These are phyloP conservation scores for Suillus subluteus DNA, from an alignment of 768 basidiomycete species.

Conservation along the genomic window DNA sequence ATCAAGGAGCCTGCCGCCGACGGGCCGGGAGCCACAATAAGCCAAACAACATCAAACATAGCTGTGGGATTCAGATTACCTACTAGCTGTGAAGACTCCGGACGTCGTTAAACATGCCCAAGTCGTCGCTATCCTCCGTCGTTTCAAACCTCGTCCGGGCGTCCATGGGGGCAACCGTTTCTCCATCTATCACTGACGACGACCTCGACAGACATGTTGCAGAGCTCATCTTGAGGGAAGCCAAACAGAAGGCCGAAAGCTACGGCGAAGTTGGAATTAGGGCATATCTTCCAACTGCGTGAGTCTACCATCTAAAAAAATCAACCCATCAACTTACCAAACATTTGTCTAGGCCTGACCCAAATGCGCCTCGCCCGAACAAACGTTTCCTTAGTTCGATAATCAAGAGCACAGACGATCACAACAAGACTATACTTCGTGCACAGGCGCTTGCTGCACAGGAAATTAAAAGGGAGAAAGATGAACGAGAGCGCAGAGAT, in stretches of 20 bases:
- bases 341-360: constrained; percentile 53
- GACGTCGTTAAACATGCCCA: constrained; percentile 36
- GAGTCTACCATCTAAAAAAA: constrained; percentile 36
- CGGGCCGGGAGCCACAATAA: constrained; percentile 13
- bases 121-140: constrained; percentile 76
- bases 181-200: constrained; percentile 67
- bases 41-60: constrained; percentile 27
- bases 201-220: constrained; percentile 93
- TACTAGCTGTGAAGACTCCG: neutral
- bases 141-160: constrained; percentile 81
- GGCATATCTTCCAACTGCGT: constrained; percentile 67
- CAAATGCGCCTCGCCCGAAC: constrained; percentile 77
- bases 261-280: constrained; percentile 79
- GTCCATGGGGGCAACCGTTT: constrained; percentile 69
- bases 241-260: constrained; percentile 85
- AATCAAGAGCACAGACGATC: constrained; percentile 93
- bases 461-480: constrained; percentile 68
- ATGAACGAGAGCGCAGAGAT: constrained; percentile 67
- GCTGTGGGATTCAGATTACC: neutral
- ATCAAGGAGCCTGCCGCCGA: neutral
- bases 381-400: constrained; percentile 85
- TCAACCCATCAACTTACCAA: constrained; percentile 6
- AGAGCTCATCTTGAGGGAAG: constrained; percentile 89
- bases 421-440: constrained; percentile 83
- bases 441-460: constrained; percentile 75